Percentiles rank a stretch among this genome's conserved stretches.
phyloP scores from a whole-genome alignment of 495 filamentous ascomycete genomes.

The Penicillium silybi region DNA sequence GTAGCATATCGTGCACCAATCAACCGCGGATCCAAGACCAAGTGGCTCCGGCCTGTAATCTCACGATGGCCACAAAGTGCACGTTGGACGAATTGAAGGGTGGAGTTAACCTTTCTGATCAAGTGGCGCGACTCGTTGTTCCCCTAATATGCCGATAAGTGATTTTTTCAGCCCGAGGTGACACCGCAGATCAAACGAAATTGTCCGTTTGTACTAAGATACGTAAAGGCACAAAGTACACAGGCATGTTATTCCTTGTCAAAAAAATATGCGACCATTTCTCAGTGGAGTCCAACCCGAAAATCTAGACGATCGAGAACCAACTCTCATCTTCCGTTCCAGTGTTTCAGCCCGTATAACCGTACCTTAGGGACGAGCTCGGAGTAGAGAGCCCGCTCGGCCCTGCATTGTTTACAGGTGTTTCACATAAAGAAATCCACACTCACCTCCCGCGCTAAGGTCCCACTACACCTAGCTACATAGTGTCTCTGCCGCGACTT shows the following conservation, averaged over 20 bases:
- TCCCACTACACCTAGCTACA: not conserved
- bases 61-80: not conserved
- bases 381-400: not conserved
- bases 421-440: constrained; percentile 1
- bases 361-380: not conserved
- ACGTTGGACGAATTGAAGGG: not conserved
- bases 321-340: constrained; percentile 3
- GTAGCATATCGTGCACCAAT: not conserved
- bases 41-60: constrained; percentile 1
- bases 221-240: no score
- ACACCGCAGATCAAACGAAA: not conserved
- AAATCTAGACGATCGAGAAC: not conserved
- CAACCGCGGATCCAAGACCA: not conserved
- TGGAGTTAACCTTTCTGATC: not conserved
- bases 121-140: not conserved
- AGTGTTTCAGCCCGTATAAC: constrained; percentile 4
- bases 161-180: not conserved
- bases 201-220: no score
- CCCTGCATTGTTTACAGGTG: not conserved
- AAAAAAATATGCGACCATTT: no score
- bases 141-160: not conserved
- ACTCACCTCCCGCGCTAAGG: not conserved
- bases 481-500: not conserved
- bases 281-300: no score
- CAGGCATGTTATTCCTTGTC: no score